Conservation (phyloP, 2,329 filamentous ascomycete genomes). For the Dryadomyces quercivorus region DNA sequence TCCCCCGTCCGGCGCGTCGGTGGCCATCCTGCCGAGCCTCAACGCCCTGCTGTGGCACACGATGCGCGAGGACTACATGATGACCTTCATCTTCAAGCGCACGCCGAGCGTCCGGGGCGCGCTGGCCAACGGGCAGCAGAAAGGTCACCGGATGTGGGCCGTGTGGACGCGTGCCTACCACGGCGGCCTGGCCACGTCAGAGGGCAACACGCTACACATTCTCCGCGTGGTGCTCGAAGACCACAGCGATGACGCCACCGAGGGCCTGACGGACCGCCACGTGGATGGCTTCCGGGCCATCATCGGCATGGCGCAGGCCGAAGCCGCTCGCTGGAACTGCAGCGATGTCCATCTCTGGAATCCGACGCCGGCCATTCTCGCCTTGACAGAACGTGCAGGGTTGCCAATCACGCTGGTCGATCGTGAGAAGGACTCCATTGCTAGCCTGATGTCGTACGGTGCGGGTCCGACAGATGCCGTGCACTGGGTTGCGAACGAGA, state of each 20-base stretch:
- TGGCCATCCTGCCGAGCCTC: conserved; percentile 58
- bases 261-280: conserved; percentile 18
- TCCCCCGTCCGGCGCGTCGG: conserved; percentile 12
- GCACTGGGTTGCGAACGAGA: conserved; percentile 66
- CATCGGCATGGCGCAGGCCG: conserved; percentile 51
- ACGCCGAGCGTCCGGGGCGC: conserved; percentile 57
- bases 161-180: conserved; percentile 60
- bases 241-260: conserved; percentile 26
- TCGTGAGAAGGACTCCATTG: conserved; percentile 54
- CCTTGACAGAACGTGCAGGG: conserved; percentile 32
- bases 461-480: conserved; percentile 36
- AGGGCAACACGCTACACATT: conserved; percentile 57
- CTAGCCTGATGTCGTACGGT: conserved; percentile 62
- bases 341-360: conserved; percentile 73
- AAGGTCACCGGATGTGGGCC: conserved; percentile 54
- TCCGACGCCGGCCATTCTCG: conserved; percentile 43
- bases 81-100: conserved; percentile 44
- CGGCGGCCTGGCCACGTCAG: conserved; percentile 35
- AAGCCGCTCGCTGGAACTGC: conserved; percentile 63
- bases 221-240: conserved; percentile 58
- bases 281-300: conserved; percentile 47
- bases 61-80: conserved; percentile 69
- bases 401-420: conserved; percentile 38
- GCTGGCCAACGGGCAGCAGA: conserved; percentile 22
- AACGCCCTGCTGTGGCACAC: conserved; percentile 66